A percentile compares a stretch with the other conserved stretches of the same genome.
phyloP scores from a whole-genome alignment of 2,329 filamentous ascomycete genomes.

The Rhynchosporium secalis region DNA sequence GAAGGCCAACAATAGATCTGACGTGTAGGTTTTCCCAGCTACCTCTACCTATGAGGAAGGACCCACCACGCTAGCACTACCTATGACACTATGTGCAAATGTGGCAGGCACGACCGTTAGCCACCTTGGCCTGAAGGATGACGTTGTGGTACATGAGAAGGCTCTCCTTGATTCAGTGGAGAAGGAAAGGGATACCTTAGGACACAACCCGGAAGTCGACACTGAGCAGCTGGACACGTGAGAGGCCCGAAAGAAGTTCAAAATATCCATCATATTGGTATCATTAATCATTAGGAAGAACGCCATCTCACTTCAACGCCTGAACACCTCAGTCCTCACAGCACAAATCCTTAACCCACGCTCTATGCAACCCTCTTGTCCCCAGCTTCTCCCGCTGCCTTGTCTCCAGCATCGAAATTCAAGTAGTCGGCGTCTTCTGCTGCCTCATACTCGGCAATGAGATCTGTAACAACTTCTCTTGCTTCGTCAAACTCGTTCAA shows the following conservation, averaged over 20 bases:
- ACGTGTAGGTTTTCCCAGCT: not conserved
- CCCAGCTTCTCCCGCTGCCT: slow-evolving; percentile 34
- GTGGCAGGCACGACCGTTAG: no score
- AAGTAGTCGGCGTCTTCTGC: slow-evolving; percentile 90
- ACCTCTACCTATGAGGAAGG: not conserved
- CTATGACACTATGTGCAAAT: slow-evolving; percentile 3
- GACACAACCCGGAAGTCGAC: slow-evolving; percentile 4
- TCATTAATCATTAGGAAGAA: slow-evolving; percentile 35
- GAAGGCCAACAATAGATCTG: no score
- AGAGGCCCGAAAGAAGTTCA: not conserved
- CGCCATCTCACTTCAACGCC: slow-evolving; percentile 22
- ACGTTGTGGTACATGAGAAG: not conserved
- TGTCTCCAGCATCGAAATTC: slow-evolving; percentile 53
- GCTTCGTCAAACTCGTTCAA: slow-evolving; percentile 95
- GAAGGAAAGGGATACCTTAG: slow-evolving; percentile 1
- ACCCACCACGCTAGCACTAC: not conserved
- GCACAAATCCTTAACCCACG: not conserved
- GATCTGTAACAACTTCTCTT: slow-evolving; percentile 82
- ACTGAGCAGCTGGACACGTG: not conserved
- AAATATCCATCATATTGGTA: slow-evolving; percentile 32
- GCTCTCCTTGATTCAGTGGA: not conserved
- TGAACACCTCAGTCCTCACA: slow-evolving; percentile 21
- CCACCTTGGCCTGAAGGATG: not conserved
- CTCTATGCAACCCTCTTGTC: slow-evolving; percentile 32
- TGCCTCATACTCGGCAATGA: slow-evolving; percentile 94